phyloP scores from a whole-genome alignment of 371 early-diverging fungal species.

The Paraphysoderma sedebokerense region DNA sequence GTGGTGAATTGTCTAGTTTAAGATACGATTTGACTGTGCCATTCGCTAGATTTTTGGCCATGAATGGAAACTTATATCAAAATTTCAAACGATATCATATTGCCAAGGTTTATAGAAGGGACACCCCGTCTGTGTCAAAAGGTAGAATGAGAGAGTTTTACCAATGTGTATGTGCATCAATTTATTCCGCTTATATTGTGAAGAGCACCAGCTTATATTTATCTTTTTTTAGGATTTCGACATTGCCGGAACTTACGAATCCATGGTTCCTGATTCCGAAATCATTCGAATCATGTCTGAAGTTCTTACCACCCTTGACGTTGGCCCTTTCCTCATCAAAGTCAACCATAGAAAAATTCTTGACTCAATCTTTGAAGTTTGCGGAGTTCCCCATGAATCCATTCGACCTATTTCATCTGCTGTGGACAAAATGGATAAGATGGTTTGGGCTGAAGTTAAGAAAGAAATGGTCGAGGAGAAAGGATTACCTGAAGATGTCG shows the following conservation, averaged over 20 bases:
- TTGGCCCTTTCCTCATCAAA: conserved; percentile 76
- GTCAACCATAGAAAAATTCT: conserved; percentile 94
- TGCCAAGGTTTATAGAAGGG: conserved; percentile 98
- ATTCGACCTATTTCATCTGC: conserved; percentile 89
- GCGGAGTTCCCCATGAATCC: conserved; percentile 78
- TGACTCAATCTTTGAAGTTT: conserved; percentile 89
- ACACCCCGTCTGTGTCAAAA: conserved; percentile 96
- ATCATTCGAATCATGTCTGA: conserved; percentile 71
- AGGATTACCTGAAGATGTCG: conserved; percentile 54
- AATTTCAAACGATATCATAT: conserved; percentile 97
- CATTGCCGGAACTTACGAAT: conserved; percentile 88
- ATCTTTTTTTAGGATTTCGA: conserved; percentile 70
- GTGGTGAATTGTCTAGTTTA: conserved; percentile 94
- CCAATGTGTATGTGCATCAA: conserved; percentile 79
- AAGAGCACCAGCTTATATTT: not conserved
- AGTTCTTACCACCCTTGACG: conserved; percentile 52
- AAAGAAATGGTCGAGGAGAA: conserved; percentile 89
- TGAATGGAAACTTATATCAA: conserved; percentile 62
- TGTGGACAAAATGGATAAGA: conserved; percentile 97
- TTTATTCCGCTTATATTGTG: not conserved
- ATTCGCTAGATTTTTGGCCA: conserved; percentile 96
- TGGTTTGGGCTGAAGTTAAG: conserved; percentile 87
- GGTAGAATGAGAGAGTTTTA: conserved; percentile 98
- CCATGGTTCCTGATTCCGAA: conserved; percentile 97
- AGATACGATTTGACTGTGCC: conserved; percentile 99